A percentile compares a stretch with the other conserved stretches of the same genome.
Evolutionary conservation across 495 filamentous ascomycete genomes (phyloP).

Genomic region (Aspergillus steynii): DNA sequence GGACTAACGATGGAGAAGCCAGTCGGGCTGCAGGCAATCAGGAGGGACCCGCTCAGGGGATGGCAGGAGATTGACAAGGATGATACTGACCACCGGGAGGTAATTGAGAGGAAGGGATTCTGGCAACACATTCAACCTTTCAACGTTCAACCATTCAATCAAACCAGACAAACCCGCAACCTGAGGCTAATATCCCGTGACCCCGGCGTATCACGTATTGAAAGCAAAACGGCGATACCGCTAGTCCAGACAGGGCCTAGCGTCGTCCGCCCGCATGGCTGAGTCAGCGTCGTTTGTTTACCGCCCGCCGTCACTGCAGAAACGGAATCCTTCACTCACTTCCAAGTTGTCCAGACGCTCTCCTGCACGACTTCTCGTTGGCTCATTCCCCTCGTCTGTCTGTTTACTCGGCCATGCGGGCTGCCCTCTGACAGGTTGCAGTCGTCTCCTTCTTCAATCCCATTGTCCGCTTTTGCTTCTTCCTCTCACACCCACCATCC

Average conservation of each 20-base stretch:
- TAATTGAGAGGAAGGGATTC: too few species aligned
- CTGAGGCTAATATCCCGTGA: neutral
- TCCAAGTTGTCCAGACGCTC: neutral
- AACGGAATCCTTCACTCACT: slow-evolving; percentile 19
- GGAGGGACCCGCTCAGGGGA: neutral
- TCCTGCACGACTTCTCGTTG: slow-evolving; percentile 4
- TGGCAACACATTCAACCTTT: too few species aligned
- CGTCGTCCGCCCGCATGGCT: slow-evolving; percentile 8
- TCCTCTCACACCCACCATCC: neutral
- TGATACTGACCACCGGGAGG: neutral
- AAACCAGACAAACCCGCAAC: neutral
- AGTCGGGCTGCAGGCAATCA: slow-evolving; percentile 3
- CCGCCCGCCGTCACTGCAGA: slow-evolving; percentile 39
- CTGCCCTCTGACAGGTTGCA: neutral
- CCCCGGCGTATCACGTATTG: neutral
- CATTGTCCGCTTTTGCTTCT: neutral
- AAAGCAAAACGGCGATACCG: slow-evolving; percentile 11
- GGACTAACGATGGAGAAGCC: slow-evolving; percentile 3
- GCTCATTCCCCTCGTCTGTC: neutral
- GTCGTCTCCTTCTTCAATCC: neutral
- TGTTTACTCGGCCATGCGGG: too few species aligned
- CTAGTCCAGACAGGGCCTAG: slow-evolving; percentile 21
- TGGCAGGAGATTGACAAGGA: neutral
- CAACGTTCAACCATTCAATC: too few species aligned
- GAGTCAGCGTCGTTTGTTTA: slow-evolving; percentile 46